Conservation (phyloP, 495 filamentous ascomycete genomes). For the Arthonia radiata region DNA sequence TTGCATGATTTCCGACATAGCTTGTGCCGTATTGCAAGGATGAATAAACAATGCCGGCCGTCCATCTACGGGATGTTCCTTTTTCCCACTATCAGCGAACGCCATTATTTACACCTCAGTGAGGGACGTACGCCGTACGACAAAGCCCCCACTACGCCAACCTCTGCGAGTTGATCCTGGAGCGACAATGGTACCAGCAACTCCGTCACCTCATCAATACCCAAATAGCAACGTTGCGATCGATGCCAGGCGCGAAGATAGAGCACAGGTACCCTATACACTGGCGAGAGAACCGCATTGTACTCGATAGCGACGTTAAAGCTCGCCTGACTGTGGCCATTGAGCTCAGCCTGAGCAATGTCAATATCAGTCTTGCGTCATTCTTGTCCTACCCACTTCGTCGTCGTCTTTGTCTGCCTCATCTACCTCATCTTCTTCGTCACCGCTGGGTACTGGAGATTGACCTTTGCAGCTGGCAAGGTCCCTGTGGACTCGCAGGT, state of each 20-base stretch:
- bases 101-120: conserved; percentile 21
- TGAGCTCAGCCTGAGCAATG: too few species aligned
- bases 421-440: too few species aligned
- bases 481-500: too few species aligned
- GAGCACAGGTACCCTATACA: conserved; percentile 30
- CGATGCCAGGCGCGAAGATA: conserved; percentile 25
- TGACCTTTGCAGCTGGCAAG: too few species aligned
- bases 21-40: conserved; percentile 64
- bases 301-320: too few species aligned
- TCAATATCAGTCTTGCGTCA: too few species aligned
- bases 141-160: conserved; percentile 49
- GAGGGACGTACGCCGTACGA: conserved; percentile 41
- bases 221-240: conserved; percentile 21
- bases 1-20: conserved; percentile 28
- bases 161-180: conserved; percentile 26
- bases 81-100: conserved; percentile 16
- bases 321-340: too few species aligned
- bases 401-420: too few species aligned
- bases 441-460: too few species aligned
- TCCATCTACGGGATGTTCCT: conserved; percentile 61
- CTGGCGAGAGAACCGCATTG: conserved; percentile 31
- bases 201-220: conserved; percentile 45
- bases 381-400: too few species aligned
- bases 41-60: conserved; percentile 60
- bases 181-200: conserved; percentile 40